Base-by-base conservation (phyloP, 164 flowering plant species). In the Liriodendron chinense region DNA sequence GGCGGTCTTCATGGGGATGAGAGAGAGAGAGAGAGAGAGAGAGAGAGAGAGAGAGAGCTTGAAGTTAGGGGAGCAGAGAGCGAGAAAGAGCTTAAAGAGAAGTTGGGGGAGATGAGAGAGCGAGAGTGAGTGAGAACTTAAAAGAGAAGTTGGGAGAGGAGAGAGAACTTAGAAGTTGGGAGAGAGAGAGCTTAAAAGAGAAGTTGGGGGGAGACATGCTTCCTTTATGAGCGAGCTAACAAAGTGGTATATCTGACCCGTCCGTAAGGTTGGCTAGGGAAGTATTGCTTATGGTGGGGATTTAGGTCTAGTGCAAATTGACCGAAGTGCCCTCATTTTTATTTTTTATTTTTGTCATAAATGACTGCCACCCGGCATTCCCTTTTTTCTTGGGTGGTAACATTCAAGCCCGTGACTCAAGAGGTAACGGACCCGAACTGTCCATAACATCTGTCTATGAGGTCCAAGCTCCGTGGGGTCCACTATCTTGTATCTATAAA, bases 1-100 rank as follows among this genome's bases (percentile, higher is more conserved):
- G 80, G 24, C 67, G 61, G 61, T 75, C 77, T 79, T 87, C 82
- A 43, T 78, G 66, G 18, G 66, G 18, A 22, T 22, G 68, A 43
- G 47, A 73, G 76, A 56, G 61, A 26, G 49, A 26, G 25, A 28
- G 67, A 0, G 26, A 21, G 23, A 22, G 64, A 6, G 64, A 61
- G n/a, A n/a, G 64, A 61, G 64, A 14, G 7, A 9, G 64, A 61
- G 0, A 66, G 59, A n/a, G n/a, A n/a, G n/a, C n/a, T n/a, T n/a
- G n/a, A 28, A 7, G 12, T 21, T n/a, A 25, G 14, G 67, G 1
- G 26, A 21, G 23, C 2, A 22, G 64, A 6, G 64, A 61, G n/a
- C n/a, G 64, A 61, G 64, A 14, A 2, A 9, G 64, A 61, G 0
- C 6, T 34, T 34, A 5, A 34, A 34, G 43, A 34, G 43, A 34